A percentile compares a stretch with the other conserved stretches of the same genome.
Conservation (phyloP, 2,329 filamentous ascomycete genomes). For the Fusarium sp. region DNA sequence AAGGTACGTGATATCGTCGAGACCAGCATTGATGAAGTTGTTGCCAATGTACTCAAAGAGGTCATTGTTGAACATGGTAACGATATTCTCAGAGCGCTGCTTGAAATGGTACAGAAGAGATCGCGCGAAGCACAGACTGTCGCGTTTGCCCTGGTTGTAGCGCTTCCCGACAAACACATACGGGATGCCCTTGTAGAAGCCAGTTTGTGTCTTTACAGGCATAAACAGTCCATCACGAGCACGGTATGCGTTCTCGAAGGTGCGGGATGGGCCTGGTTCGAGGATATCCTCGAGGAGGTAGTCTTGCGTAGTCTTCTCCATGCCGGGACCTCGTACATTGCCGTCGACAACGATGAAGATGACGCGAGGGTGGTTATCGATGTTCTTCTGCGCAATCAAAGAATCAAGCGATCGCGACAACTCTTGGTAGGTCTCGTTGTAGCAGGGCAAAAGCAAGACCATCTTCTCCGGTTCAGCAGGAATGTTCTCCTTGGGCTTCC, state of each 20-base stretch:
- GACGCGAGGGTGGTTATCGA: constrained; percentile 56
- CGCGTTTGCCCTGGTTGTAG: constrained; percentile 64
- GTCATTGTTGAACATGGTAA: constrained; percentile 61
- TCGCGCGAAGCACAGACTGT: constrained; percentile 63
- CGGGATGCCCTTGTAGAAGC: constrained; percentile 60
- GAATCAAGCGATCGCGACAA: constrained; percentile 60
- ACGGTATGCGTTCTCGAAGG: constrained; percentile 59
- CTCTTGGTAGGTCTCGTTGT: constrained; percentile 62
- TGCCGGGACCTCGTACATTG: constrained; percentile 60
- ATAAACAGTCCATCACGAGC: constrained; percentile 61
- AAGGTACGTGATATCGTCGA: constrained; percentile 58
- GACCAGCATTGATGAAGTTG: constrained; percentile 54
- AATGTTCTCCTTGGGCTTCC: constrained; percentile 48
- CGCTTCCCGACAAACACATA: constrained; percentile 63
- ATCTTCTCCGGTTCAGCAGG: constrained; percentile 58
- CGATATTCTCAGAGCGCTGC: constrained; percentile 55
- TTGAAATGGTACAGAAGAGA: constrained; percentile 64
- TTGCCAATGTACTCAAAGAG: constrained; percentile 58
- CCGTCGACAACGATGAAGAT: constrained; percentile 64
- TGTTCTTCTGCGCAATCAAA: constrained; percentile 58
- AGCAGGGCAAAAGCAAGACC: constrained; percentile 62
- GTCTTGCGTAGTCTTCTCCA: constrained; percentile 62
- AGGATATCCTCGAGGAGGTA: constrained; percentile 63
- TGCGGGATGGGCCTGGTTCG: constrained; percentile 49
- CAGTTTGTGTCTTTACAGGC: constrained; percentile 59